Evolutionary conservation across 192 early-diverging fungal genomes (phyloP), one percentile per base, ranked within the genome.

Genomic region (Paraglomus occultum): DNA sequence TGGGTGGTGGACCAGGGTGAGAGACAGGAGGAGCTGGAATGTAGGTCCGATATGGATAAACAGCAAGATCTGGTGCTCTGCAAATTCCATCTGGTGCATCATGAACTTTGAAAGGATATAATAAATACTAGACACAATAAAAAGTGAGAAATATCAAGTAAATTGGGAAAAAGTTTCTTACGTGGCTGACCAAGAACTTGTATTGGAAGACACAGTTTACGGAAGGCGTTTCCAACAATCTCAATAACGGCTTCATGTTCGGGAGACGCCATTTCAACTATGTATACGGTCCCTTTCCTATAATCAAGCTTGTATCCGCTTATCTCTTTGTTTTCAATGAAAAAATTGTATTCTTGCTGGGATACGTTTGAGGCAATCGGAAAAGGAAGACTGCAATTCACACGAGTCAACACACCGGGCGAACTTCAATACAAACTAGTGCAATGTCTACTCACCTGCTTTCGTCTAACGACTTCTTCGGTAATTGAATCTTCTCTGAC

Each of bases 211-310:
- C n/a, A n/a, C n/a, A n/a, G n/a, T n/a, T n/a, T n/a, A 47, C 45
- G 1, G 45, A 63, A 63, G 11, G 1, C 45, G 6, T 18, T 4
- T 4, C 43, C 2, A 17, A 62, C 3, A 6, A 45, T 5, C 10
- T 47, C 44, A 63, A 63, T 20, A 63, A 63, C 44, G 49, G 61
- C 61, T 47, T 63, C 61, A 47, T 63, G 61, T 47, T 63, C 61
- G 49, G 7, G 15, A 31, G 46, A 63, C 8, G 40, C 40, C 59
- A 61, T 44, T 20, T 61, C 59, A 11, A 61, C 38, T 61, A 61
- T 42, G 45, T 61, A 61, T 61, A 61, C 59, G 7, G 59, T 61
- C 1, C 59, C 39, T 8, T 61, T 61, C 2, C 18, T 1, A 61
- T 61, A 61, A 9, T 61, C 59, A 61, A 61, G 12, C 23, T 61